Evolutionary conservation across 2,329 filamentous ascomycete genomes (phyloP).

Genomic region (Colletotrichum sp.): DNA sequence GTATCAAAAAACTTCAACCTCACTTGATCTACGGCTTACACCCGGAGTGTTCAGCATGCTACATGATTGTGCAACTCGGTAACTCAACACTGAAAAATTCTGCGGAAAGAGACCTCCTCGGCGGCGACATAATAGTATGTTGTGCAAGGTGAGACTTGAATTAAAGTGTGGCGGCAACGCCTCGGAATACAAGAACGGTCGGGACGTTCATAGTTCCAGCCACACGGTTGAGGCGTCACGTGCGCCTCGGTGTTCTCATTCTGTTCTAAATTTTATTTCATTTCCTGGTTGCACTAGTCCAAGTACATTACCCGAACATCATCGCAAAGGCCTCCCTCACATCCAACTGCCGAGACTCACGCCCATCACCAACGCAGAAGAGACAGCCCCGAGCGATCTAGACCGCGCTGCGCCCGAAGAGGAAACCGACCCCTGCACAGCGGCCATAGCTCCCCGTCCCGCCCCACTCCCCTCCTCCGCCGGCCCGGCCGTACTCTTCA

Average conservation of each 20-base stretch:
- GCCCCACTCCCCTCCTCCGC: background rate
- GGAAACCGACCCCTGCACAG: background rate
- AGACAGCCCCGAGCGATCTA: background rate
- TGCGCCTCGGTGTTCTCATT: background rate
- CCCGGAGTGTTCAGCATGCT: background rate
- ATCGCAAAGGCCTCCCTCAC: background rate
- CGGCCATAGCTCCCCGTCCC: background rate
- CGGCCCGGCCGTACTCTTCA: background rate
- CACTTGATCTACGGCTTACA: fast-evolving
- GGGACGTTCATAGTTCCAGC: background rate
- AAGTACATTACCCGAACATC: too few species aligned
- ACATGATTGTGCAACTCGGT: background rate
- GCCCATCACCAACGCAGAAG: background rate
- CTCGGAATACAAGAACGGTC: background rate
- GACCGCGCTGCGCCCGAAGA: background rate
- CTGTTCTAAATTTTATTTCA: background rate
- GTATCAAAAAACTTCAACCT: fast-evolving
- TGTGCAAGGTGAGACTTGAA: background rate
- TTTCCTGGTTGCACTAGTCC: background rate
- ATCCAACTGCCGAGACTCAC: background rate
- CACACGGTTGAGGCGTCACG: background rate
- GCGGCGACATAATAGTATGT: background rate
- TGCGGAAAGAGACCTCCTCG: background rate
- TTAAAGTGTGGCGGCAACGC: background rate
- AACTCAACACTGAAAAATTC: background rate